These are phyloP conservation scores for Scenedesmus sp. DNA, from an alignment of 163 green algal species.

Conservation along the genomic window DNA sequence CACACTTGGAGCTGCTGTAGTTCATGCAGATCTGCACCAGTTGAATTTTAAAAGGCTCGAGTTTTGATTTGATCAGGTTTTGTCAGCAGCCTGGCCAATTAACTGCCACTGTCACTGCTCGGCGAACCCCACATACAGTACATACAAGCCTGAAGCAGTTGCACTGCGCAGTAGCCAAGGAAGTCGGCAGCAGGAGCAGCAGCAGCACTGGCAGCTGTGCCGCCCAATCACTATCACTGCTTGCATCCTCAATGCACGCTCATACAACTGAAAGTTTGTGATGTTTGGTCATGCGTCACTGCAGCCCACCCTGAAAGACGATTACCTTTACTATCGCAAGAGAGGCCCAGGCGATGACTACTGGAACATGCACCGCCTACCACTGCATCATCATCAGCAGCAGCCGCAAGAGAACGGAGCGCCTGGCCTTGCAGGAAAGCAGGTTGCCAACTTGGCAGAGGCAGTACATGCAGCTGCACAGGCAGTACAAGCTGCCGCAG, in stretches of 20 bases:
- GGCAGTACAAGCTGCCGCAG: neutral
- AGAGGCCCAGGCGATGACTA: conserved; percentile 51
- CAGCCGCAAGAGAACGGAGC: neutral
- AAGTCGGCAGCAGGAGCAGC: too few species aligned
- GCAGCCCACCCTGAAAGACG: neutral
- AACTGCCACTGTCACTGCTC: too few species aligned
- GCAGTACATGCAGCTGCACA: conserved; percentile 31
- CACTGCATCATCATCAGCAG: conserved; percentile 11
- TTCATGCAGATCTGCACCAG: neutral
- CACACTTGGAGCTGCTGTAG: neutral
- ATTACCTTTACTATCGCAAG: conserved; percentile 13
- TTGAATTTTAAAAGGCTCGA: too few species aligned
- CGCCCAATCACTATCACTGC: neutral
- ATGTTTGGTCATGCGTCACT: neutral
- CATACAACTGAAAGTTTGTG: neutral
- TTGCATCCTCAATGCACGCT: neutral
- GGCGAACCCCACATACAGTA: too few species aligned
- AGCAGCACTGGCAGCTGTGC: too few species aligned
- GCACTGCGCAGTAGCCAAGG: too few species aligned
- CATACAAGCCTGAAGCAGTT: too few species aligned
- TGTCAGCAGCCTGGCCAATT: too few species aligned
- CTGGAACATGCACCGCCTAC: conserved; percentile 20
- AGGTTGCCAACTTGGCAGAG: neutral
- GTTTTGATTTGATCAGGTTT: too few species aligned
- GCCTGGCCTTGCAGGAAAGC: neutral